Base-by-base conservation (phyloP, 164 flowering plant species). In the Buxus sempervirens region DNA sequence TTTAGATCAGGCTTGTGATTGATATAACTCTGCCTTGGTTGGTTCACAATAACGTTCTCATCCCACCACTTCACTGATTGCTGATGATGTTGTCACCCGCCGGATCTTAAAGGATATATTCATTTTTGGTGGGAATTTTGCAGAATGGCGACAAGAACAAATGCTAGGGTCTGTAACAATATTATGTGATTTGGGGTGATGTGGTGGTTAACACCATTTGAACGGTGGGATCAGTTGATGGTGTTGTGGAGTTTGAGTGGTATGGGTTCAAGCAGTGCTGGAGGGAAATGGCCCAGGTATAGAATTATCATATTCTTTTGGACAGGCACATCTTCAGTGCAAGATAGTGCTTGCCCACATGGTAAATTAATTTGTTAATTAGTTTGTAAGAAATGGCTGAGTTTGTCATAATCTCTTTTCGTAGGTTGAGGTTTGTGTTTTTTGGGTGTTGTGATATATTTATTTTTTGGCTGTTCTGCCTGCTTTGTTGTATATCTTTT, bases 241-340 rank as follows among this genome's bases (percentile, higher is more conserved):
- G 74, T 63, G 41, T 72, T 69, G 68, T 76, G 73, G 68, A 64
- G 58, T 74, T 64, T 69, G 76, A 60, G 68, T 24, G 49, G 69
- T 22, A 36, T 9, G 23, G 69, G 26, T 18, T 13, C 38, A 14
- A n/a, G 28, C 27, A 20, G 24, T 22, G 55, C 48, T 32, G 12
- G 6, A 58, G 63, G 67, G 26, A 19, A 9, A 25, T 41, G 61
- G 66, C 54, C 45, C 3, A 27, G 18, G 64, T 54, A 21, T 60
- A 64, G 78, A 58, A 74, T 69, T 76, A 63, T 68, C 77, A 76
- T 80, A 85, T 88, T 84, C 86, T 85, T 86, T 80, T 54, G 85
- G 84, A 70, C 85, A 75, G 76, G 51, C 62, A 75, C 73, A 61
- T 24, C 32, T 19, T 67, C 49, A 12, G 72, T 70, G 51, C 38